Base-by-base conservation (phyloP, 2,329 filamentous ascomycete species). In the Xylariales sp. region DNA sequence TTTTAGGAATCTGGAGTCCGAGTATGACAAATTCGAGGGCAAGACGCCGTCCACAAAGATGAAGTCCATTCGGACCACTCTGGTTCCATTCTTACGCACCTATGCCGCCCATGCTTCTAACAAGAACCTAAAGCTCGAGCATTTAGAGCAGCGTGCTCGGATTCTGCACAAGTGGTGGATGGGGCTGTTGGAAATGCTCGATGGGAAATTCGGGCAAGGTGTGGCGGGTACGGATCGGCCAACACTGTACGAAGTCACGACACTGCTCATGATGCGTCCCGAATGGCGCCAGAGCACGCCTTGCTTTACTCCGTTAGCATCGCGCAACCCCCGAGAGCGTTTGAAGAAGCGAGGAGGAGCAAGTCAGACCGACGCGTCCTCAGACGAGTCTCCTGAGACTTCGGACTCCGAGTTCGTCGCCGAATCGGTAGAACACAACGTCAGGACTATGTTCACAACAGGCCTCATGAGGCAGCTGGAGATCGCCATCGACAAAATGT, bases 101-200 rank as follows among this genome's bases (percentile, higher is more conserved):
- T 82, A 89, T 50, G 74, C 76, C 42, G 66, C 74, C 23, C 83
- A 91, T 52, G 65, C 77, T 2, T 88, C 85, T 7, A 83, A 78
- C 50, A 65, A 62, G 42, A 56, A 57, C 13, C 67, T 95, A 31
- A 69, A 76, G n/a, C 72, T 87, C 2, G 88, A 95, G 63, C 88
- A 95, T 56, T 63, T 95, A 30, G 89, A 96, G 52, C 77, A 85
- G 24, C 76, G 90, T 42, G 77, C 85, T 3, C 81, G 80, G 30
- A 87, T 94, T 33, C 65, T 95, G 41, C 88, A 93, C 57, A 90
- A 87, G 55, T 96, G 90, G 90, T 96, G 90, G 90, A 83, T 74
- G 29, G 82, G 78, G 2, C 67, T 95, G 27, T 65, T 95, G 40
- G 88, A 93, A 42, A 80, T 95, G 69, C 74, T 95, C 17, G 82